Evolutionary conservation across 768 basidiomycete species (phyloP).

Genomic region (Russula sp.): DNA sequence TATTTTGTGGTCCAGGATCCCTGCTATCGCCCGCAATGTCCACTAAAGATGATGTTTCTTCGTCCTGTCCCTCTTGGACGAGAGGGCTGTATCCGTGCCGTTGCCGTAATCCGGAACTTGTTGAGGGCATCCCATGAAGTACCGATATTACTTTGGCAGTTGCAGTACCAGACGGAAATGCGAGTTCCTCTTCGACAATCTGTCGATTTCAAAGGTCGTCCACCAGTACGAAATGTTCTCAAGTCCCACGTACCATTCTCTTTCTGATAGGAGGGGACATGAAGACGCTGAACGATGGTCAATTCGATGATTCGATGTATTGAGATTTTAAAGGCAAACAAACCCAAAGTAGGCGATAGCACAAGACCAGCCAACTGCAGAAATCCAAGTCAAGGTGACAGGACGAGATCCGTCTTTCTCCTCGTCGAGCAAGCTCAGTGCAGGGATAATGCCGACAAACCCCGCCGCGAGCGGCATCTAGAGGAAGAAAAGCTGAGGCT

Average conservation of each 20-base stretch:
- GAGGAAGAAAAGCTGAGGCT: background rate
- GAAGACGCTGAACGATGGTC: conserved; percentile 63
- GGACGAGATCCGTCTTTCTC: conserved; percentile 74
- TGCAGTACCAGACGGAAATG: conserved; percentile 94
- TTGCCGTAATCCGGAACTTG: conserved; percentile 49
- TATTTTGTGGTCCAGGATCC: conserved; percentile 37
- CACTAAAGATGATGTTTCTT: conserved; percentile 26
- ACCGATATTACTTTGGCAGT: conserved; percentile 94
- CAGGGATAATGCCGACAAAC: conserved; percentile 92
- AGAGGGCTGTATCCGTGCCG: conserved; percentile 56
- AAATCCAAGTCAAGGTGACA: conserved; percentile 68
- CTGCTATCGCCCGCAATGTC: conserved; percentile 31
- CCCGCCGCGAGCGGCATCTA: conserved; percentile 83
- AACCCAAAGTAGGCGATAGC: conserved; percentile 93
- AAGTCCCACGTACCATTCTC: conserved; percentile 68
- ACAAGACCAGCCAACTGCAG: conserved; percentile 81
- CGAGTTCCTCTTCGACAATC: conserved; percentile 92
- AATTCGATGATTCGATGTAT: background rate
- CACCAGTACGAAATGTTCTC: background rate
- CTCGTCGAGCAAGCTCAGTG: conserved; percentile 72
- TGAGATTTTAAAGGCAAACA: conserved; percentile 1
- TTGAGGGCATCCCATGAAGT: conserved; percentile 72
- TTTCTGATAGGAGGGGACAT: conserved; percentile 91
- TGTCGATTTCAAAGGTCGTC: conserved; percentile 34
- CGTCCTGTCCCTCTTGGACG: conserved; percentile 38